Evolutionary conservation across 2,329 filamentous ascomycete species (phyloP).

Genomic region (Diaporthe citrichinensis): DNA sequence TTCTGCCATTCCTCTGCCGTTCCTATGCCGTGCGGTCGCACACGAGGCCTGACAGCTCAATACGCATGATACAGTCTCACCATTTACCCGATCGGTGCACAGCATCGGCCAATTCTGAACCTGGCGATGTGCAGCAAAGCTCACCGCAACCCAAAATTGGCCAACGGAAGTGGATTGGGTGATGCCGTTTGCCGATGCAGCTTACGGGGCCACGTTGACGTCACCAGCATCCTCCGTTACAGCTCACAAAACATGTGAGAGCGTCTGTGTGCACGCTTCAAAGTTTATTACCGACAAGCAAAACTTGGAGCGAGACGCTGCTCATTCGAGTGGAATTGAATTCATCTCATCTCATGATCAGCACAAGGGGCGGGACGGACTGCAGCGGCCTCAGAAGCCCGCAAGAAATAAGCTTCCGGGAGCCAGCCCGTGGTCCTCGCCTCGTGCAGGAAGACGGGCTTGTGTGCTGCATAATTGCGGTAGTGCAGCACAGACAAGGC

Average conservation of each 20-base stretch:
- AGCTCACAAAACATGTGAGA: not conserved
- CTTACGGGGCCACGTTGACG: conserved; percentile 5
- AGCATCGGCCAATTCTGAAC: not conserved
- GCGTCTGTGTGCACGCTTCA: not conserved
- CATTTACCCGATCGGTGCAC: not conserved
- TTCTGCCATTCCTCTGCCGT: not conserved
- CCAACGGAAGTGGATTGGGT: not conserved
- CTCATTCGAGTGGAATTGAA: not conserved
- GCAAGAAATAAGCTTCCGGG: conserved; percentile 21
- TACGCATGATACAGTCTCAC: not conserved
- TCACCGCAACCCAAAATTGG: not conserved
- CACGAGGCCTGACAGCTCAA: not conserved
- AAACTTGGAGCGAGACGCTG: not conserved
- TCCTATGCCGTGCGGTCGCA: not conserved
- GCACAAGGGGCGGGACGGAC: not conserved
- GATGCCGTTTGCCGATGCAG: not conserved
- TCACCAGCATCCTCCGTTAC: not conserved
- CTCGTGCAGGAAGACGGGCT: not conserved
- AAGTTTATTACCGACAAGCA: not conserved
- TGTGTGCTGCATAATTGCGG: conserved; percentile 1
- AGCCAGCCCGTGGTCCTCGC: not conserved
- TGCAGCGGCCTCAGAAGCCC: not conserved
- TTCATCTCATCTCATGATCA: conserved; percentile 19
- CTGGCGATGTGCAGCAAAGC: not conserved
- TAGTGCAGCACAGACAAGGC: not conserved